These are phyloP conservation scores for Saccharomyces jurei DNA, from an alignment of 805 yeast species.

Conservation along the genomic window DNA sequence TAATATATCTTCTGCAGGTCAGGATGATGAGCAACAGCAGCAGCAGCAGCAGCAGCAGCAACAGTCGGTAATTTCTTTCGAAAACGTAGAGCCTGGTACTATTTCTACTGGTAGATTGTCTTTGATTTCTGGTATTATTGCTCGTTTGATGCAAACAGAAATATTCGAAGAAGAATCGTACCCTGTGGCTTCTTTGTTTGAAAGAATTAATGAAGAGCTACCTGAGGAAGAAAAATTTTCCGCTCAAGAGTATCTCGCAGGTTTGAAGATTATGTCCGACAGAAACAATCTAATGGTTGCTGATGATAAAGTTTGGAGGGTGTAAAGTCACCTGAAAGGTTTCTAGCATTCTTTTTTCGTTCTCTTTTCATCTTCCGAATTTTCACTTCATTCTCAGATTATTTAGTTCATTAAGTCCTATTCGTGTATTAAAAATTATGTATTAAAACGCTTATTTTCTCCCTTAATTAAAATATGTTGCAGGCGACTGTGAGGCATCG, in stretches of 20 bases:
- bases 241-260: conserved; percentile 38
- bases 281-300: conserved; percentile 42
- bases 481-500: background rate
- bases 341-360: background rate
- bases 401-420: background rate
- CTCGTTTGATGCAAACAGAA: conserved; percentile 38
- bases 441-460: background rate
- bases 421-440: background rate
- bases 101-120: conserved; percentile 45
- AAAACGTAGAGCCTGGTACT: conserved; percentile 24
- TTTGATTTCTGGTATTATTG: conserved; percentile 40
- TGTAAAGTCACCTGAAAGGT: conserved; percentile 10
- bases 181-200: conserved; percentile 32
- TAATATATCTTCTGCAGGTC: conserved; percentile 14
- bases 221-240: conserved; percentile 43
- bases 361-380: background rate
- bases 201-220: conserved; percentile 37
- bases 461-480: no score
- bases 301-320: conserved; percentile 42
- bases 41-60: conserved; percentile 10
- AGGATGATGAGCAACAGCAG: conserved; percentile 12
- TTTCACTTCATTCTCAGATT: background rate
- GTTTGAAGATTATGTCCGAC: conserved; percentile 35
- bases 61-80: conserved; percentile 13
- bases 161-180: conserved; percentile 40